Conservation (phyloP, 192 early-diverging fungal species). For the Linnemannia elongata region DNA sequence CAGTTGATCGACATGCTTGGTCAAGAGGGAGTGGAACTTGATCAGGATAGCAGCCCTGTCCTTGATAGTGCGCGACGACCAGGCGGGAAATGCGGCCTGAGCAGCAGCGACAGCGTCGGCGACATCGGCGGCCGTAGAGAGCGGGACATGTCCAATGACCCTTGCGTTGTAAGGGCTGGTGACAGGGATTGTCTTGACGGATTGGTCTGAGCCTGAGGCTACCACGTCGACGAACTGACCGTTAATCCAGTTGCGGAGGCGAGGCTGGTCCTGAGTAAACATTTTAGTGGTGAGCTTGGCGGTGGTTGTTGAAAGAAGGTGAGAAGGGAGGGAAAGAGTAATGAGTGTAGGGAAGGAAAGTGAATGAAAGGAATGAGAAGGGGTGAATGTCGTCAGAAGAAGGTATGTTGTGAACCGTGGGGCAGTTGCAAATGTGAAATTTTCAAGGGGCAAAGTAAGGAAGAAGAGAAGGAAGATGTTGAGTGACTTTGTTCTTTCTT, state of each 20-base stretch:
- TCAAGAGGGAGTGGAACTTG: slow-evolving; percentile 68
- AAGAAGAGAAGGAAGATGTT: neutral
- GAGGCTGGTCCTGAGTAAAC: slow-evolving; percentile 50
- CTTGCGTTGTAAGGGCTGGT: slow-evolving; percentile 74
- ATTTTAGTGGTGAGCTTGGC: slow-evolving; percentile 16
- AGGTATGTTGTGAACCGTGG: slow-evolving; percentile 1
- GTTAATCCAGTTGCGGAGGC: slow-evolving; percentile 55
- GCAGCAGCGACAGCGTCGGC: slow-evolving; percentile 72
- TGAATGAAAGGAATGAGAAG: neutral
- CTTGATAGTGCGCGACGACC: slow-evolving; percentile 78
- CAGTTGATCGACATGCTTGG: slow-evolving; percentile 73
- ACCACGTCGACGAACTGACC: slow-evolving; percentile 46
- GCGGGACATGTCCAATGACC: slow-evolving; percentile 74
- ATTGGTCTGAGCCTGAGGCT: neutral
- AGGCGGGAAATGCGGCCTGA: slow-evolving; percentile 65
- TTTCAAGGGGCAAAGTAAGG: neutral
- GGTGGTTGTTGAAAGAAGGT: neutral
- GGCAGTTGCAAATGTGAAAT: neutral
- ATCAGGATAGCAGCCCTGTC: slow-evolving; percentile 75
- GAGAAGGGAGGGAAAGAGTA: neutral
- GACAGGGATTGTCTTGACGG: slow-evolving; percentile 47
- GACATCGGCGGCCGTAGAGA: slow-evolving; percentile 71
- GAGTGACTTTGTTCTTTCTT: neutral
- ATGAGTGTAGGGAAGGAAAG: neutral
- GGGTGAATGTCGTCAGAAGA: neutral